Percentiles rank a stretch among this genome's conserved stretches.
These are phyloP conservation scores for Floccularia luteovirens DNA, from an alignment of 768 basidiomycete species.

Conservation along the genomic window DNA sequence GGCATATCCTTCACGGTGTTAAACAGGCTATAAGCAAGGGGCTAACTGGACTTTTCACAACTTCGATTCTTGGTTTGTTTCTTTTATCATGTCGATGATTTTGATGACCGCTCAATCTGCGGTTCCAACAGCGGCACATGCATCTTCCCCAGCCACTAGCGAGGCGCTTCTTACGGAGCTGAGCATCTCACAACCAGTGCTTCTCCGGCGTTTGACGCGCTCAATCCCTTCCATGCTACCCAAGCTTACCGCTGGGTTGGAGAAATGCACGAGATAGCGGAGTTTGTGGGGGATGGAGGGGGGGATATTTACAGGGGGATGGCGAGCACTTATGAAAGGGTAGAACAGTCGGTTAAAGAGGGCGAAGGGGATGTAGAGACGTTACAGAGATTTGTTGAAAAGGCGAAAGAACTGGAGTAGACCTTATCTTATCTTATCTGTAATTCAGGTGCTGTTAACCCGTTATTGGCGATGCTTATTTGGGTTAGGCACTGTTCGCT, in stretches of 20 bases:
- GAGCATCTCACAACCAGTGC: conserved; percentile 32
- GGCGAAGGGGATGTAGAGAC: conserved; percentile 27
- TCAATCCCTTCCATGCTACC: conserved; percentile 42
- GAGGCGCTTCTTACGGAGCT: conserved; percentile 46
- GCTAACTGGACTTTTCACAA: conserved; percentile 39
- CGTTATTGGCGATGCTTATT: too few relatives aligned
- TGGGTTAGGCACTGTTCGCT: too few relatives aligned
- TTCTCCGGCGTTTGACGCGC: conserved; percentile 30
- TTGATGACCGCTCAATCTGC: not conserved
- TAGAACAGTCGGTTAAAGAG: conserved; percentile 30
- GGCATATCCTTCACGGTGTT: not conserved
- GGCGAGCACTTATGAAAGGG: conserved; percentile 33
- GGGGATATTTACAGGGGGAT: conserved; percentile 40
- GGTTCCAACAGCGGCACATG: conserved; percentile 36
- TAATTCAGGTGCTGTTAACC: too few relatives aligned
- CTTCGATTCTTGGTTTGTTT: conserved; percentile 45
- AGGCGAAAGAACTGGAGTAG: conserved; percentile 22
- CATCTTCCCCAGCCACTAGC: conserved; percentile 55
- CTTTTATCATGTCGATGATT: conserved; percentile 1
- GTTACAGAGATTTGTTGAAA: conserved; percentile 35
- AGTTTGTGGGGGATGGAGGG: conserved; percentile 40
- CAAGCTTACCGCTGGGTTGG: conserved; percentile 56
- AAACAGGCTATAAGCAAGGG: conserved; percentile 52
- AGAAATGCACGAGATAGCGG: conserved; percentile 59
- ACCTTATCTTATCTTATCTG: conserved; percentile 9